These are phyloP conservation scores for Saccharomyces pastorianus DNA, from an alignment of 1,139 yeast genomes.

Conservation along the genomic window DNA sequence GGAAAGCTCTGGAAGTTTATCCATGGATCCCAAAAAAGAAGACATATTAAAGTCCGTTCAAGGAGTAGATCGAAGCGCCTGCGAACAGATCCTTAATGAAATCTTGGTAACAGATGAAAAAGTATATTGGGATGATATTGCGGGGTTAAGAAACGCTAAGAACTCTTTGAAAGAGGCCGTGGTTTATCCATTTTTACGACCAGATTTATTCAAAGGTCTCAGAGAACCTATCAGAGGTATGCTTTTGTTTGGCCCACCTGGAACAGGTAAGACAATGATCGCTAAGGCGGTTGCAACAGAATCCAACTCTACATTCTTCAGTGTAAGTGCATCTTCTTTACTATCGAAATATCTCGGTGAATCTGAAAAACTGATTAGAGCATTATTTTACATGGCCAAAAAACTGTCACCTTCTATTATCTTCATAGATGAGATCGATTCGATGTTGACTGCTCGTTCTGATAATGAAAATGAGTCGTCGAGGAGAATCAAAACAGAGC, in stretches of 20 bases:
- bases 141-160: constrained; percentile 51
- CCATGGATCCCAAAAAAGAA: constrained; percentile 3
- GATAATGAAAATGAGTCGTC: constrained; percentile 43
- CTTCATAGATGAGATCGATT: constrained; percentile 54
- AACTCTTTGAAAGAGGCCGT: constrained; percentile 56
- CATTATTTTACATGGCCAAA: constrained; percentile 49
- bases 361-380: constrained; percentile 53
- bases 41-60: constrained; percentile 17
- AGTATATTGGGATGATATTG: constrained; percentile 57
- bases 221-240: constrained; percentile 46
- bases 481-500: constrained; percentile 54
- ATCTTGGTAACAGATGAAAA: constrained; percentile 52
- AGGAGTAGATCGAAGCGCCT: constrained; percentile 42
- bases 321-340: constrained; percentile 53
- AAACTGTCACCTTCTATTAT: constrained; percentile 31
- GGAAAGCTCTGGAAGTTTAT: background rate
- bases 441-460: constrained; percentile 46
- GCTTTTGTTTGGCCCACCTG: constrained; percentile 44
- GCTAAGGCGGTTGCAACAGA: constrained; percentile 64
- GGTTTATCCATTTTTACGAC: constrained; percentile 57
- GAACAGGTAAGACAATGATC: constrained; percentile 45
- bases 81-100: constrained; percentile 38
- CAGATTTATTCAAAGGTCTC: constrained; percentile 52
- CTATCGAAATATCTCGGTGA: constrained; percentile 58
- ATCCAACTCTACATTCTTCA: constrained; percentile 55